Conservation (phyloP, 495 filamentous ascomycete genomes). For the Hypoxylon subgilvum region DNA sequence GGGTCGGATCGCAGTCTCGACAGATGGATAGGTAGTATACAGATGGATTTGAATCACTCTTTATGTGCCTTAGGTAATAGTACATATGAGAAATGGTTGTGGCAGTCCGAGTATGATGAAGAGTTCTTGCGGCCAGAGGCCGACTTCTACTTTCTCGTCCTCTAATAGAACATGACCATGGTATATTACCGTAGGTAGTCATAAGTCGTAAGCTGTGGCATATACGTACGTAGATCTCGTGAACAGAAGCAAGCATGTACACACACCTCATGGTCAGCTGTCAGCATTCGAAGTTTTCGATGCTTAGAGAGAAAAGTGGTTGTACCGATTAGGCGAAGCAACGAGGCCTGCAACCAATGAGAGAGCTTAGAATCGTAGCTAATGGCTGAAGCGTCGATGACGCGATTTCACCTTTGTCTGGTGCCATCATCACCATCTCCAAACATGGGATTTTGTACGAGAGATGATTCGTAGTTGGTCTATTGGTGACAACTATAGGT, state of each 20-base stretch:
- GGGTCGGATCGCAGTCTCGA: slow-evolving; percentile 4
- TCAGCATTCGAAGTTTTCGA: neutral
- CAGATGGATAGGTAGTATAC: no score
- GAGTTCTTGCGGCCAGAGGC: neutral
- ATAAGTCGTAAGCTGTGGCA: no score
- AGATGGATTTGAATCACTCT: no score
- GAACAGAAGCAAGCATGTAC: neutral
- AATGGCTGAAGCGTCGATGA: slow-evolving; percentile 25
- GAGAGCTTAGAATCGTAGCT: neutral
- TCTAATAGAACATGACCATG: no score
- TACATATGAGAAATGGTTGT: neutral
- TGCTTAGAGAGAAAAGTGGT: slow-evolving; percentile 2
- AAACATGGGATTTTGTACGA: no score
- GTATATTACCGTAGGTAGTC: no score
- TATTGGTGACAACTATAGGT: no score
- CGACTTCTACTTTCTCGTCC: no score
- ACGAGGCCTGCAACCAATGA: slow-evolving; percentile 18
- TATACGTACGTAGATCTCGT: slow-evolving; percentile 9
- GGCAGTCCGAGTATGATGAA: neutral
- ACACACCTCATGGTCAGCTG: neutral
- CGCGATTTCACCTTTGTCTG: slow-evolving; percentile 21
- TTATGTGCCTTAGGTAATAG: no score
- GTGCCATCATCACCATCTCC: slow-evolving; percentile 24
- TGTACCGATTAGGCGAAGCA: slow-evolving; percentile 26
- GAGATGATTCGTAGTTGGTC: no score